Evolutionary conservation across 2,329 filamentous ascomycete genomes (phyloP), one percentile per base, ranked within the genome.

Genomic region (Epichloe bromicola): DNA sequence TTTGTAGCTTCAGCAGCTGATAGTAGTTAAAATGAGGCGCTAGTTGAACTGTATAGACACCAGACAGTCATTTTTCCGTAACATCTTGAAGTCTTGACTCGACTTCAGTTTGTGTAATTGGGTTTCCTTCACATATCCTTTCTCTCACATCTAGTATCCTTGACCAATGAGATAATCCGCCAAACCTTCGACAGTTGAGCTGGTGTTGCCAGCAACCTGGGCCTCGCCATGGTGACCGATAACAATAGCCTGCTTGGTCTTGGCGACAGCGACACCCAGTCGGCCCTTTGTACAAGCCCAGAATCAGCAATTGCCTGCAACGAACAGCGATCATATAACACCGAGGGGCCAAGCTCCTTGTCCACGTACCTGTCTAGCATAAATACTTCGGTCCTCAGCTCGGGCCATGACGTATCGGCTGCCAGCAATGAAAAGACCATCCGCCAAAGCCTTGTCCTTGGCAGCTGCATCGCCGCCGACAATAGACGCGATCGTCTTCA

Each of bases 241-340:
- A 65, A 98, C 80, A 67, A 97, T 83, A 60, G 89, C 88, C 72
- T 94, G 85, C 63, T 78, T 83, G 62, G 91, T 94, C 77, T 94
- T 95, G 70, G 83, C 83, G 61, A 93, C 80, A 65, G 85, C 76
- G 62, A 95, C 71, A 58, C 93, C 93, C 65, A 84, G 80, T 66
- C 84, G 87, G 61, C 86, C 88, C 75, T 79, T 57, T 55, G 7
- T 8, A 3, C 2, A n/a, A 52, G 45, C 33, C 17, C 10, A 26
- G 10, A 8, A 14, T 48, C 38, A 48, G 46, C 8, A 19, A 48
- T 19, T 6, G 26, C 3, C 1, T 17, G 11, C 8, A 7, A 34
- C 1, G 4, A 23, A 3, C 8, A 48, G 26, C 11, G 30, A 26
- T 11, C 10, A 15, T 17, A 49, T 15, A 43, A 19, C 20, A n/a